These are phyloP conservation scores for Pilasporangium apinafurcum DNA, from an alignment of 352 stramenopile genomes.

Conservation along the genomic window DNA sequence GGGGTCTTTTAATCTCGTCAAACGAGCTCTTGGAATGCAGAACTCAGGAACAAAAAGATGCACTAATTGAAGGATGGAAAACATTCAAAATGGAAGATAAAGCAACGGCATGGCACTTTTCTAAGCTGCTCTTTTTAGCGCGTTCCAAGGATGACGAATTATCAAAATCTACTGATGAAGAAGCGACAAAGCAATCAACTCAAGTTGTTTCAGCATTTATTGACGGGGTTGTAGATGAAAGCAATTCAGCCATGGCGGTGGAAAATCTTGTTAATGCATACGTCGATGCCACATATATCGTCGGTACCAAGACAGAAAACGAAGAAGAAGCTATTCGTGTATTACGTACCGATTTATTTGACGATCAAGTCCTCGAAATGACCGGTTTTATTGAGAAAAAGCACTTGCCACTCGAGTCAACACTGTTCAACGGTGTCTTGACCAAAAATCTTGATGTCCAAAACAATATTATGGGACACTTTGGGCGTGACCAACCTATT, in stretches of 20 bases:
- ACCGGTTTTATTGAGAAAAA: slow-evolving; percentile 75
- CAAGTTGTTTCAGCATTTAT: slow-evolving; percentile 43
- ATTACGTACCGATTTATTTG: slow-evolving; percentile 36
- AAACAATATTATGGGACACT: slow-evolving; percentile 62
- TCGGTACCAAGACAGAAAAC: slow-evolving; percentile 27
- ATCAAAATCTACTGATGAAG: neutral
- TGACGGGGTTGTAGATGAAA: slow-evolving; percentile 41
- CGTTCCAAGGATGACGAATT: slow-evolving; percentile 38
- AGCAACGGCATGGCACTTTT: slow-evolving; percentile 69
- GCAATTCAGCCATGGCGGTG: slow-evolving; percentile 27
- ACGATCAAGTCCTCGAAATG: slow-evolving; percentile 65
- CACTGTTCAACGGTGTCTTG: slow-evolving; percentile 85
- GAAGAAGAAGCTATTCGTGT: slow-evolving; percentile 34
- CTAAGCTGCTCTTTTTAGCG: slow-evolving; percentile 67
- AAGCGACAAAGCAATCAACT: slow-evolving; percentile 3
- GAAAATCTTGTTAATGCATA: slow-evolving; percentile 61
- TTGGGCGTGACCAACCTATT: slow-evolving; percentile 75
- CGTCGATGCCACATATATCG: slow-evolving; percentile 31
- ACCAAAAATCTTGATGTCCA: slow-evolving; percentile 62
- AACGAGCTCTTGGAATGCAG: slow-evolving; percentile 55
- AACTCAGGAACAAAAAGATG: slow-evolving; percentile 24
- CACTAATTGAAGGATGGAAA: slow-evolving; percentile 39
- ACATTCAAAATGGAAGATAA: slow-evolving; percentile 23
- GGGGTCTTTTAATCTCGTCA: slow-evolving; percentile 64
- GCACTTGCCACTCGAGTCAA: slow-evolving; percentile 66